A percentile compares a stretch with the other conserved stretches of the same genome.
phyloP scores from a whole-genome alignment of 148 eudicot species.

The Gaultheria prostrata region DNA sequence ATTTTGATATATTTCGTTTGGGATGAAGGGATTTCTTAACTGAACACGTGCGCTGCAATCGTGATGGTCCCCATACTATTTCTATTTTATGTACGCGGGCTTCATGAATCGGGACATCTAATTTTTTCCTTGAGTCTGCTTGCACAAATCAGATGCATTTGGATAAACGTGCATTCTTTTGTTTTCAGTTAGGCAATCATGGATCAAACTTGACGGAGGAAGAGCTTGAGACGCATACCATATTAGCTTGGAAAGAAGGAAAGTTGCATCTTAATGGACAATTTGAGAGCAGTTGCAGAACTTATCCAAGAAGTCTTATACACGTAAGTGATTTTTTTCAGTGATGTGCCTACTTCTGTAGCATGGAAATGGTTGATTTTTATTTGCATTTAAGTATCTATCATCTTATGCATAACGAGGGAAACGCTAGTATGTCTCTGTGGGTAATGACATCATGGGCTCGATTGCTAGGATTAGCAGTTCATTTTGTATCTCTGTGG shows the following conservation, averaged over 20 bases:
- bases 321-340: conserved; percentile 44
- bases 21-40: background rate
- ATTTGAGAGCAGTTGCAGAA: conserved; percentile 42
- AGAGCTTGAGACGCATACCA: conserved; percentile 81
- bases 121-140: background rate
- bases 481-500: background rate
- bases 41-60: background rate
- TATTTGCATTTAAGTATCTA: background rate
- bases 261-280: conserved; percentile 51
- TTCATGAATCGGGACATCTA: background rate
- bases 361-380: background rate
- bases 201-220: conserved; percentile 84
- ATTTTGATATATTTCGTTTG: background rate
- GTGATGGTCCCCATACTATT: background rate
- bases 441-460: background rate
- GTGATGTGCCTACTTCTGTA: background rate
- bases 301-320: conserved; percentile 44
- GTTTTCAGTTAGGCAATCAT: conserved; percentile 65
- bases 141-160: background rate
- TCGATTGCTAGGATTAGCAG: background rate
- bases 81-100: background rate
- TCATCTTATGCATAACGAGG: background rate
- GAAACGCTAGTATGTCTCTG: background rate
- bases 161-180: background rate
- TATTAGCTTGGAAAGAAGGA: conserved; percentile 82